Evolutionary conservation across 176 grass and related monocot species (phyloP), one percentile per base, ranked within the genome.

Genomic region (Saccharum officinarum): DNA sequence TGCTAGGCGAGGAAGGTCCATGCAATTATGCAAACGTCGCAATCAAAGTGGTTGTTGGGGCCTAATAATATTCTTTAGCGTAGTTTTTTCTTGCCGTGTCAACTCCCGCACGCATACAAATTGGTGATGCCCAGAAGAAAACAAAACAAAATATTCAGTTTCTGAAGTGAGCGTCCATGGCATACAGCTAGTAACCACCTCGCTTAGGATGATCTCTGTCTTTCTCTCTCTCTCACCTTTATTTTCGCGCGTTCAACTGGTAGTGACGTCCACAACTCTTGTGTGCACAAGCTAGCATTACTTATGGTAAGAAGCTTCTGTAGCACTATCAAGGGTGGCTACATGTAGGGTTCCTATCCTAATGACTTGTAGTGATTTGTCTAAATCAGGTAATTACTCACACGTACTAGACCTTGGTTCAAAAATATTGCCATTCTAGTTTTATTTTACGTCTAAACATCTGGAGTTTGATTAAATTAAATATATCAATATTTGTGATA

Each of bases 41-140:
- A 23, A 83, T 79, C 75, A 73, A 26, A 78, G 84, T 39, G 59
- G 79, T 83, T 9, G 88, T 79, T 90, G 46, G 16, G 45, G 12
- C 15, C 38, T 47, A 55, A 70, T 46, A 87, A 20, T 38, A 25
- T 39, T 69, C 69, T 39, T 41, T 81, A 13, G 14, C 49, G 7
- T 76, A n/a, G 1, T 3, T 2, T 72, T 66, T 22, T 41, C 49
- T 39, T 50, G 17, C 45, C 77, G 18, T 82, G 85, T 76, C 85
- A 69, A 76, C 62, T 41, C 17, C 42, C 5, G 54, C 20, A 12
- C 45, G n/a, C 55, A 73, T 64, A 45, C 26, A 2, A 23, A 55
- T n/a, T 41, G 16, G 11, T 66, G 57, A 49, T 39, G 6, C 11
- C 15, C 6, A 28, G 45, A 59, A 68, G 28, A 6, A 50, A 25